Conservation (phyloP, 1,284 basidiomycete genomes). For the Cyathus olla region DNA sequence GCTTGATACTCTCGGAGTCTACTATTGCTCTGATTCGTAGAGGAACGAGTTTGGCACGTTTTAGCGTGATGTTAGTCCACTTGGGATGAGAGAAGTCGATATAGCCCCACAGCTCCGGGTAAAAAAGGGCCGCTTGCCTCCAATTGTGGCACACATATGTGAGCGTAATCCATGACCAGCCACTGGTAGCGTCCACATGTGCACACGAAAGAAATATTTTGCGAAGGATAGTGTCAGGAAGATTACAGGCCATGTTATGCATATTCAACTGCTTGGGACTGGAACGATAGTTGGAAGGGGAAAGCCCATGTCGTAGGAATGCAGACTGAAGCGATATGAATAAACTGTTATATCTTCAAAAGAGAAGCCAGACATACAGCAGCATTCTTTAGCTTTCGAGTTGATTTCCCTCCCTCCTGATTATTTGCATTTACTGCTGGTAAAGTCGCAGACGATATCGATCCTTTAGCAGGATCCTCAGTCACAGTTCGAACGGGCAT, state of each 20-base stretch:
- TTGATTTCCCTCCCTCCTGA: neutral
- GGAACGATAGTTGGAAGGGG: too few relatives aligned
- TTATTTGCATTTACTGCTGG: too few relatives aligned
- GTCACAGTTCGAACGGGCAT: too few relatives aligned
- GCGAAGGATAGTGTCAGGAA: conserved; percentile 12
- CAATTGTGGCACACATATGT: conserved; percentile 48
- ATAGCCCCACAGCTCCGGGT: conserved; percentile 42
- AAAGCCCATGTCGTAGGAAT: neutral
- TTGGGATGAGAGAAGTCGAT: conserved; percentile 48
- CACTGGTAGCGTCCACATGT: neutral
- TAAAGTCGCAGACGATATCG: too few relatives aligned
- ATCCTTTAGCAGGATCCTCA: too few relatives aligned
- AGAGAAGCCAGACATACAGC: neutral
- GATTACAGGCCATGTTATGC: neutral
- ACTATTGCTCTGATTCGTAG: conserved; percentile 41
- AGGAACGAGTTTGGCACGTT: conserved; percentile 39
- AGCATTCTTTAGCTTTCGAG: neutral
- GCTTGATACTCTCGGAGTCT: conserved; percentile 34
- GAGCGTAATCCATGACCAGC: conserved; percentile 46
- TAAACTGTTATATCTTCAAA: neutral
- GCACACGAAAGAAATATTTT: conserved; percentile 25
- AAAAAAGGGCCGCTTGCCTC: conserved; percentile 40
- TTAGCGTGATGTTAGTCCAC: conserved; percentile 39
- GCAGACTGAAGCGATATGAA: neutral
- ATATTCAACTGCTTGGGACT: neutral